Base-by-base conservation (phyloP, 345 rosid genomes). In the Eutrema japonicum region DNA sequence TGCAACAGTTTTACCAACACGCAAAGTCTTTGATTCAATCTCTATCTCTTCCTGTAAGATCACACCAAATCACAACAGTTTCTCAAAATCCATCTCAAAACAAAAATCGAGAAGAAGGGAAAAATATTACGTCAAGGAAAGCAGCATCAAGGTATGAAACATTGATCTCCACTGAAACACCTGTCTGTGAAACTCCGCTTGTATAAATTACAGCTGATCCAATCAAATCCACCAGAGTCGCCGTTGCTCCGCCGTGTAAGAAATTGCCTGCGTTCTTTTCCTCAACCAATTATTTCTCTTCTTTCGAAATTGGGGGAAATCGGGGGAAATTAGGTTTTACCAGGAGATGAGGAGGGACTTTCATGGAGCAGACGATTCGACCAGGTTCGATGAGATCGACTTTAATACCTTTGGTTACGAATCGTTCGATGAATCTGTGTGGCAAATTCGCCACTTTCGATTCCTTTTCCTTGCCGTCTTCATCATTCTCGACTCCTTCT, bases 161-260 rank as follows among this genome's bases (percentile, higher is more conserved):
- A 64, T 85, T 94, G 75, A 94, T 91, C 79, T 91, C 97, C 2
- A 94, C 93, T 0, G 98, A 94, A 73, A 89, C 97, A 3, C 98
- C 96, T 0, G 78, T 79, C 10, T 12, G 1, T 1, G 81, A 41
- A 57, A 43, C 76, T 66, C 97, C 98, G 46, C 73, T 65, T 22
- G 91, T 88, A 66, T 6, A 80, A 33, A 91, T 80, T 10, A 72
- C 96, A 64, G 96, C 93, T 2, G 97, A 88, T 4, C 98, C 96
- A 56, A 89, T 83, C 84, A 91, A 27, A 74, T 94, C 98, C 75
- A 94, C 98, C 18, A 94, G 80, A 1, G 93, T 83, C 2, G 93
- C 97, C 2, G 95, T 94, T 29, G 96, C 98, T 69, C 98, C 98
- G 29, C 98, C 98, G 58, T 94, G 98, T 88, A 94, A 82, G 89